phyloP scores from a whole-genome alignment of 257 asterid genomes.

The Solanum piurae region DNA sequence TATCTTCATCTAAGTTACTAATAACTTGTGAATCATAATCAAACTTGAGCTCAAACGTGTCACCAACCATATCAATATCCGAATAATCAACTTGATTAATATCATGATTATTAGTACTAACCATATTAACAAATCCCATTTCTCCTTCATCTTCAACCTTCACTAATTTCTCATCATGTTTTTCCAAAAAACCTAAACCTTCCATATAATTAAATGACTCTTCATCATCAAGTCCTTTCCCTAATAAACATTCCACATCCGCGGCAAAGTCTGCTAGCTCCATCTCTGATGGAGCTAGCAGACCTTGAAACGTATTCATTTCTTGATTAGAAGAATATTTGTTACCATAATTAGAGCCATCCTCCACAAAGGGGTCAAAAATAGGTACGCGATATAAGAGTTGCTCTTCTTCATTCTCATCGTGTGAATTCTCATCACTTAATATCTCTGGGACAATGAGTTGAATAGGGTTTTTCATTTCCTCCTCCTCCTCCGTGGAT shows the following conservation, averaged over 20 bases:
- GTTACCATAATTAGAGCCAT: constrained; percentile 22
- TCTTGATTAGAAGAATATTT: background rate
- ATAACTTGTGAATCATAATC: constrained; percentile 34
- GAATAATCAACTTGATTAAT: background rate
- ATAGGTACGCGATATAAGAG: constrained; percentile 62
- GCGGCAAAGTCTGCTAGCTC: constrained; percentile 80
- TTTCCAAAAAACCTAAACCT: constrained; percentile 36
- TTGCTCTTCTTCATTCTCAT: constrained; percentile 58
- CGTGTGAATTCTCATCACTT: constrained; percentile 42
- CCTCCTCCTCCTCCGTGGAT: background rate
- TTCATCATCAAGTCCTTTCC: constrained; percentile 55
- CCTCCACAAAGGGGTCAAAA: constrained; percentile 42
- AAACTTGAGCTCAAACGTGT: constrained; percentile 24
- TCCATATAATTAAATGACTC: constrained; percentile 48
- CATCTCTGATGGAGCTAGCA: constrained; percentile 44
- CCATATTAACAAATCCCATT: background rate
- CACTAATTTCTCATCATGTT: constrained; percentile 11
- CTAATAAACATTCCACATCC: constrained; percentile 60
- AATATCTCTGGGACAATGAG: constrained; percentile 47
- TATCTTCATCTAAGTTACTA: background rate
- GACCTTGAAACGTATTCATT: constrained; percentile 21
- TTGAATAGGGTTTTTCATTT: constrained; percentile 15
- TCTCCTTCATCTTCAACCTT: constrained; percentile 41
- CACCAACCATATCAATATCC: constrained; percentile 20
- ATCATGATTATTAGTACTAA: background rate